Evolutionary conservation across 1,284 basidiomycete genomes (phyloP).

Genomic region (Psilocybe mexicana): DNA sequence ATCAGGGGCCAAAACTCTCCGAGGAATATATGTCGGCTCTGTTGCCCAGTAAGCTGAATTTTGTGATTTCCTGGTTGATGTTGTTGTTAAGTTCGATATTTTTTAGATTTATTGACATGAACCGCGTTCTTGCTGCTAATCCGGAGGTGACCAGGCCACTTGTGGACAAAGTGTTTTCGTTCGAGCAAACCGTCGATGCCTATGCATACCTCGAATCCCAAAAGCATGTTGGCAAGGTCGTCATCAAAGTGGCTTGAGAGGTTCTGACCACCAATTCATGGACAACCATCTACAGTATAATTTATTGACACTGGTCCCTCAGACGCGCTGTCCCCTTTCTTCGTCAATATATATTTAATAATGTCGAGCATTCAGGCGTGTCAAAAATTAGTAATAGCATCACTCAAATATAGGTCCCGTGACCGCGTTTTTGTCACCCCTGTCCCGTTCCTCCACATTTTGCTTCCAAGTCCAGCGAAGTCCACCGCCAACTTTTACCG

Average conservation of each 20-base stretch:
- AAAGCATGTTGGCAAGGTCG: slow-evolving; percentile 50
- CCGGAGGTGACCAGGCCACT: slow-evolving; percentile 43
- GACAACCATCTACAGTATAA: too few relatives aligned
- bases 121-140: slow-evolving; percentile 39
- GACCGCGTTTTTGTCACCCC: too few relatives aligned
- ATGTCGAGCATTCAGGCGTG: too few relatives aligned
- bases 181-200: slow-evolving; percentile 47
- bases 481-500: too few relatives aligned
- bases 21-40: slow-evolving; percentile 30
- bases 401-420: too few relatives aligned
- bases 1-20: slow-evolving; percentile 16
- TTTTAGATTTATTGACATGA: slow-evolving; percentile 28
- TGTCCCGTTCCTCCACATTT: too few relatives aligned
- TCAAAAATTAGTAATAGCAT: too few relatives aligned
- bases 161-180: slow-evolving; percentile 52
- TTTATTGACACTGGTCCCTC: too few relatives aligned
- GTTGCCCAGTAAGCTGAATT: slow-evolving; percentile 24
- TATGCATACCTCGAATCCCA: slow-evolving; percentile 47
- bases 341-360: too few relatives aligned
- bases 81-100: not conserved
- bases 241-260: slow-evolving; percentile 38
- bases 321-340: too few relatives aligned
- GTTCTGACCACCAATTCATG: too few relatives aligned
- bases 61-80: not conserved
- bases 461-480: too few relatives aligned